Percentiles rank a stretch among this genome's conserved stretches.
phyloP scores from a whole-genome alignment of 164 flowering plant species.

The Magnolia sinica region DNA sequence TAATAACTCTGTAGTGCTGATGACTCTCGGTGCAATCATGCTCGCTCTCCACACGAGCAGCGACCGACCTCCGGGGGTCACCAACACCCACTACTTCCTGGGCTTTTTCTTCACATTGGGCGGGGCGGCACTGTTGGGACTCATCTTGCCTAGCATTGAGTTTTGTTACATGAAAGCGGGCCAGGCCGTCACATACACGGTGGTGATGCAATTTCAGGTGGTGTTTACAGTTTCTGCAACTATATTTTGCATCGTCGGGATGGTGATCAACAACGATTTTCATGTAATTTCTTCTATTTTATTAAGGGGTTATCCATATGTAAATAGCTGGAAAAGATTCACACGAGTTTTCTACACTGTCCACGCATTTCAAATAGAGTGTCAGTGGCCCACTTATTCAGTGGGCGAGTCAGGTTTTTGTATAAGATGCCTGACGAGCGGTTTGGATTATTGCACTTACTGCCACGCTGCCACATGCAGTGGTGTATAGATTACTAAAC shows the following conservation, averaged over 20 bases:
- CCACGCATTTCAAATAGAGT: no score
- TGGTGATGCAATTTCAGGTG: slow-evolving; percentile 41
- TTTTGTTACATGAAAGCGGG: slow-evolving; percentile 27
- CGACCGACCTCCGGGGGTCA: slow-evolving; percentile 19
- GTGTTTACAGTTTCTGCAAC: slow-evolving; percentile 29
- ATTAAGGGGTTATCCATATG: no score
- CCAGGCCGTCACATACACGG: slow-evolving; percentile 23
- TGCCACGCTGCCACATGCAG: no score
- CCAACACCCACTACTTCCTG: slow-evolving; percentile 9
- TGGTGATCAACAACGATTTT: slow-evolving; percentile 41
- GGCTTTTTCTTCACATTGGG: slow-evolving; percentile 23
- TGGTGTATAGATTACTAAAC: no score
- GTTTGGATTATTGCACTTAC: no score
- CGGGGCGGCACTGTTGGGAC: slow-evolving; percentile 14
- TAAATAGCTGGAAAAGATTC: no score
- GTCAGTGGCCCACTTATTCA: no score
- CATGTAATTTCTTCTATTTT: slow-evolving; percentile 18
- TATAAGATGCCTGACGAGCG: no score
- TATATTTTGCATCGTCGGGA: slow-evolving; percentile 26
- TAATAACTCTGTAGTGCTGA: slow-evolving; percentile 15
- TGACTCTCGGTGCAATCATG: slow-evolving; percentile 17
- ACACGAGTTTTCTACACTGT: no score
- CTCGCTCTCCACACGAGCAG: slow-evolving; percentile 17
- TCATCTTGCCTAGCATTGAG: slow-evolving; percentile 17
- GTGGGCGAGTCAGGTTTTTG: no score